Conservation (phyloP, 768 basidiomycete species). For the Boletus vermiculosoides region DNA sequence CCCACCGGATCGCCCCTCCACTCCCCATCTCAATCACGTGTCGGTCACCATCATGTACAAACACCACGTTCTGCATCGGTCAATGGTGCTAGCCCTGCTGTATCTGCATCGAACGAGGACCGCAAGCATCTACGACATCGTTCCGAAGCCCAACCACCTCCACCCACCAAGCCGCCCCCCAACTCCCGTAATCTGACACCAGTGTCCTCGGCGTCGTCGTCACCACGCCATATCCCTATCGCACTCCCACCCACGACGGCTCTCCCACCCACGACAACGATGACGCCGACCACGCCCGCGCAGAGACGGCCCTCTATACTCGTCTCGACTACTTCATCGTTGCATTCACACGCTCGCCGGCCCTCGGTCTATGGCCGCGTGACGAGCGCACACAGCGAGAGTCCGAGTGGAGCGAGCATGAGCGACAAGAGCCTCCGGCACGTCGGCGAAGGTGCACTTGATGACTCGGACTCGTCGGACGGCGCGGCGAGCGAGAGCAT, state of each 20-base stretch:
- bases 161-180: slow-evolving; percentile 30
- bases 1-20: slow-evolving; percentile 11
- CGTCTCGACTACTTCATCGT: slow-evolving; percentile 37
- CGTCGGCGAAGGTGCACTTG: slow-evolving; percentile 74
- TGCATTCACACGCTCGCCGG: slow-evolving; percentile 31
- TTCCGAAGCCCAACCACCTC: slow-evolving; percentile 15
- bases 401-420: slow-evolving; percentile 33
- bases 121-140: slow-evolving; percentile 23
- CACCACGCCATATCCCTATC: slow-evolving; percentile 45
- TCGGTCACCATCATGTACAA: slow-evolving; percentile 6
- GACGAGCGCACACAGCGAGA: slow-evolving; percentile 30
- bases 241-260: slow-evolving; percentile 33
- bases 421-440: slow-evolving; percentile 54
- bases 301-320: slow-evolving; percentile 40
- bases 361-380: slow-evolving; percentile 44
- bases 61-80: slow-evolving; percentile 18
- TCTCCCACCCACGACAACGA: slow-evolving; percentile 32
- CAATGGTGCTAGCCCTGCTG: slow-evolving; percentile 20
- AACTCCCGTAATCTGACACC: slow-evolving; percentile 54
- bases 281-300: slow-evolving; percentile 48
- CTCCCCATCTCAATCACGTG: slow-evolving; percentile 27
- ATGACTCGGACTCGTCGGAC: slow-evolving; percentile 71
- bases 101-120: slow-evolving; percentile 24
- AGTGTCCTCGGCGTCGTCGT: slow-evolving; percentile 56
- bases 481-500: slow-evolving; percentile 19